Evolutionary conservation across 148 eudicot species (phyloP).

Genomic region (Beta vulgaris): DNA sequence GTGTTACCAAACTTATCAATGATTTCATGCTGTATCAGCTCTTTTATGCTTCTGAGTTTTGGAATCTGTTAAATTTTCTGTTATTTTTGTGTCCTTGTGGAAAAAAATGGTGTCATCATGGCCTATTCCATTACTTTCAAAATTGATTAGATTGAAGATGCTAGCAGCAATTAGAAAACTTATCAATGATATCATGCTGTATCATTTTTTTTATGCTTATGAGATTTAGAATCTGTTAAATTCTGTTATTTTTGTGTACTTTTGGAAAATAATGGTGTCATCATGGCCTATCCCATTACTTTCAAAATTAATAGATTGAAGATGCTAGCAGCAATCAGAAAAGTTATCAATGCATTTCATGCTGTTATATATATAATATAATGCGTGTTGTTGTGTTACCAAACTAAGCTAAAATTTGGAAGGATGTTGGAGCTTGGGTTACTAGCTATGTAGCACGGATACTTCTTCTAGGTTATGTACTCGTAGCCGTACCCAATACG

Average conservation of each 20-base stretch:
- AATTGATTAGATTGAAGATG: background rate
- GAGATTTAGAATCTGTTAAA: background rate
- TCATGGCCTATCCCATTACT: background rate
- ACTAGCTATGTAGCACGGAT: background rate
- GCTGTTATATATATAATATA: background rate
- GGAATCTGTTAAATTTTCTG: background rate
- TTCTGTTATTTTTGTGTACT: background rate
- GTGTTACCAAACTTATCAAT: too few relatives aligned
- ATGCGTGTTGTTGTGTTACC: background rate
- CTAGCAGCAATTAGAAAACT: constrained; percentile 5
- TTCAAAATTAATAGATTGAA: background rate
- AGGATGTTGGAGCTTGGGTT: background rate
- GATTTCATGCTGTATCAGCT: too few relatives aligned
- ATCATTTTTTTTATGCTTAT: background rate
- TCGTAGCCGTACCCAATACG: too few relatives aligned
- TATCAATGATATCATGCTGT: too few relatives aligned
- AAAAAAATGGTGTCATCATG: background rate
- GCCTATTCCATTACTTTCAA: background rate
- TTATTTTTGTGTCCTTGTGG: background rate
- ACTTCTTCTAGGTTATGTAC: too few relatives aligned
- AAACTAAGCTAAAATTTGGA: background rate
- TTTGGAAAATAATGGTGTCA: background rate
- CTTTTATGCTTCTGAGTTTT: background rate
- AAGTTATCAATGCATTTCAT: background rate
- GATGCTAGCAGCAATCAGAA: background rate